These are phyloP conservation scores for Pyricularia grisea DNA, from an alignment of 2,329 filamentous ascomycete species.

Conservation along the genomic window DNA sequence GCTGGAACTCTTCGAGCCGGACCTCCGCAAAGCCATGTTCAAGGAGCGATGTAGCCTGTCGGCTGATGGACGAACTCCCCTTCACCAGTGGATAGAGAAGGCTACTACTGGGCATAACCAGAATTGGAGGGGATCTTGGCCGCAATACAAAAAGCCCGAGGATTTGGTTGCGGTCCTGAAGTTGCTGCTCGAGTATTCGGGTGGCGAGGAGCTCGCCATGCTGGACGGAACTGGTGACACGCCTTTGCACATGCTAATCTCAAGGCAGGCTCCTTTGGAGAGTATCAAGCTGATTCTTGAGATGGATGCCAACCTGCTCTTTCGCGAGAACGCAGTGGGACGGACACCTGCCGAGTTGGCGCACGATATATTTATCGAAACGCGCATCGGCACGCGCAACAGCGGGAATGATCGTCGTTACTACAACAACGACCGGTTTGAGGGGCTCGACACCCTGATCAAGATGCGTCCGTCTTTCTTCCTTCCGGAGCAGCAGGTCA, in stretches of 20 bases:
- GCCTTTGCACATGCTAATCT: constrained; percentile 48
- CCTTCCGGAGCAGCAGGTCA: background rate
- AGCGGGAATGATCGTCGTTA: background rate
- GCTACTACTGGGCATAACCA: background rate
- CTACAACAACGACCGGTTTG: background rate
- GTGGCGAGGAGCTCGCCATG: constrained; percentile 42
- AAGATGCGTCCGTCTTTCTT: background rate
- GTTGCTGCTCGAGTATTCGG: constrained; percentile 41
- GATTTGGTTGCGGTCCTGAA: constrained; percentile 32
- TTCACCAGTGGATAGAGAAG: constrained; percentile 21
- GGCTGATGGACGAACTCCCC: constrained; percentile 47
- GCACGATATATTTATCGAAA: constrained; percentile 39
- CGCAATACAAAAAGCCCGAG: constrained; percentile 4
- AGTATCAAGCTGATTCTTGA: constrained; percentile 39
- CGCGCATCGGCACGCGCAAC: constrained; percentile 20
- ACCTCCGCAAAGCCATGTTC: constrained; percentile 47
- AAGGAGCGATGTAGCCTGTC: constrained; percentile 43
- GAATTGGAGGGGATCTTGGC: background rate
- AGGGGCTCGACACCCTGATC: background rate
- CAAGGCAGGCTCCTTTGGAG: constrained; percentile 21
- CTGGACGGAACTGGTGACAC: constrained; percentile 59
- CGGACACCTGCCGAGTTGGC: constrained; percentile 63
- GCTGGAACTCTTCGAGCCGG: constrained; percentile 47
- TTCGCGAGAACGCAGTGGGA: constrained; percentile 68
- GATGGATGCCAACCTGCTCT: constrained; percentile 47